Evolutionary conservation across 2,329 filamentous ascomycete genomes (phyloP).

Genomic region (Xylaria sp.): DNA sequence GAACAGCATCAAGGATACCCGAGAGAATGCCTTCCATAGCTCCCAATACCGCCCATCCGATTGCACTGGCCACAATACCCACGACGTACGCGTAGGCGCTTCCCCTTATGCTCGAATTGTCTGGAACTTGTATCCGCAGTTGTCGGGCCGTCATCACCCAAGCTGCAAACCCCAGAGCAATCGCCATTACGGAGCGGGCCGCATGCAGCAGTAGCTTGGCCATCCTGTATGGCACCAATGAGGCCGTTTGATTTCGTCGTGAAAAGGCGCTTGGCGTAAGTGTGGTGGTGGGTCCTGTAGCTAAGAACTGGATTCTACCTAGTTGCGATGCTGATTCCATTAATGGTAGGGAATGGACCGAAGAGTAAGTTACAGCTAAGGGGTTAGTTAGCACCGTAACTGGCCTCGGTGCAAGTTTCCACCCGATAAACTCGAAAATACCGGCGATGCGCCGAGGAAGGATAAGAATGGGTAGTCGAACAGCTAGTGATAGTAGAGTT

Average conservation of each 20-base stretch:
- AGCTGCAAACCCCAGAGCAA: slow-evolving; percentile 90
- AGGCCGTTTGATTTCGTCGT: slow-evolving; percentile 54
- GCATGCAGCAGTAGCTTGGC: slow-evolving; percentile 92
- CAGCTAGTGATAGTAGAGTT: slow-evolving; percentile 80
- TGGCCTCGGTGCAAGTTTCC: slow-evolving; percentile 84
- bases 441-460: slow-evolving; percentile 75
- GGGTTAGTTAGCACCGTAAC: slow-evolving; percentile 90
- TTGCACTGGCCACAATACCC: slow-evolving; percentile 89
- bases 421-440: slow-evolving; percentile 77
- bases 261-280: slow-evolving; percentile 66
- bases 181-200: slow-evolving; percentile 89
- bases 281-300: slow-evolving; percentile 78
- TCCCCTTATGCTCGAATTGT: slow-evolving; percentile 69
- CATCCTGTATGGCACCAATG: slow-evolving; percentile 86
- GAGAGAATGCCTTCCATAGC: slow-evolving; percentile 90
- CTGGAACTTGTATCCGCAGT: slow-evolving; percentile 69
- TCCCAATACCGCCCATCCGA: slow-evolving; percentile 92
- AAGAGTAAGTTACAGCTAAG: slow-evolving; percentile 88
- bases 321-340: slow-evolving; percentile 80
- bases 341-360: slow-evolving; percentile 90
- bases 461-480: slow-evolving; percentile 85
- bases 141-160: slow-evolving; percentile 93
- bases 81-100: slow-evolving; percentile 96
- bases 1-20: slow-evolving; percentile 85
- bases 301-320: slow-evolving; percentile 83